phyloP scores from a whole-genome alignment of 345 rosid species.

The Eucalyptus cloeziana region DNA sequence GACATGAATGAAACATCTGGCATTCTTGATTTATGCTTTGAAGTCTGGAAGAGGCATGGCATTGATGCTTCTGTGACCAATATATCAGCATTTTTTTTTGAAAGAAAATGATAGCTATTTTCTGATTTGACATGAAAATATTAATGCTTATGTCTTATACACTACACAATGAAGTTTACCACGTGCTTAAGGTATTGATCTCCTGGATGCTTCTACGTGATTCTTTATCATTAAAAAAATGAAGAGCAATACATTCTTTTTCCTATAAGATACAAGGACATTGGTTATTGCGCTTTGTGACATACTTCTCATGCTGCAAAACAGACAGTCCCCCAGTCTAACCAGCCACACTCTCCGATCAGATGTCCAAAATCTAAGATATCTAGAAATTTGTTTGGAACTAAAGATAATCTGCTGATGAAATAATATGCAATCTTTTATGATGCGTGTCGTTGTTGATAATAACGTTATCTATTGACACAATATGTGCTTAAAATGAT shows the following conservation, averaged over 20 bases:
- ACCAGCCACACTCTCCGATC: background rate
- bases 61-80: background rate
- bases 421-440: background rate
- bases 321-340: background rate
- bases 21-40: background rate
- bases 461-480: background rate
- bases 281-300: background rate
- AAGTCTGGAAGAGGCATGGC: background rate
- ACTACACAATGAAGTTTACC: background rate
- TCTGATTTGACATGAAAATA: background rate
- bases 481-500: background rate
- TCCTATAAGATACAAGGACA: background rate
- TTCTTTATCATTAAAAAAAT: background rate
- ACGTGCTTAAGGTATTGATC: background rate
- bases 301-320: background rate
- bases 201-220: background rate
- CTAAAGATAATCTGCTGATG: background rate
- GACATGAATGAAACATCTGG: background rate
- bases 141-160: background rate
- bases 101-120: background rate
- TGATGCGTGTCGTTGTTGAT: background rate
- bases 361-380: background rate
- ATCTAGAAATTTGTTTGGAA: background rate
- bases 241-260: background rate
- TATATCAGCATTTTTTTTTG: background rate